These are phyloP conservation scores for Filobasidium wieringae DNA, from an alignment of 768 basidiomycete species.

Conservation along the genomic window DNA sequence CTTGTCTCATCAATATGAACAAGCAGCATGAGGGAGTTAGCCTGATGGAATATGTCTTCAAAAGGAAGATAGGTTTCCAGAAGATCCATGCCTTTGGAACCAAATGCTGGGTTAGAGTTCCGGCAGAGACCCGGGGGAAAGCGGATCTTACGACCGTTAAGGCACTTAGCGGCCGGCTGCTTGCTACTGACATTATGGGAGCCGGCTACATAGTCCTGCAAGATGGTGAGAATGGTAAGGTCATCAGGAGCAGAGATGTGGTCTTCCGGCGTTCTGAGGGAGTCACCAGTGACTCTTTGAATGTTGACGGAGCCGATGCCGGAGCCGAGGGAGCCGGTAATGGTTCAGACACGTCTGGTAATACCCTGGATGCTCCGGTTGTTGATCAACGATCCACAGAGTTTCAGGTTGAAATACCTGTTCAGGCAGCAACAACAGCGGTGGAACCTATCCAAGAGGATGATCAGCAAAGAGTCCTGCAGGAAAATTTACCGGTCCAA, in stretches of 20 bases:
- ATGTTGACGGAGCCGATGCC: neutral
- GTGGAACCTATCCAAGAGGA: neutral
- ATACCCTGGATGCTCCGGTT: neutral
- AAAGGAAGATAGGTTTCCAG: neutral
- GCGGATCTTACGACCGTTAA: slow-evolving; percentile 1
- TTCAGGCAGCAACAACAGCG: too few species aligned
- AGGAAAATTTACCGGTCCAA: neutral
- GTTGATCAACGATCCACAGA: neutral
- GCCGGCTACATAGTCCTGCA: neutral
- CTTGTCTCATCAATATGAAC: neutral
- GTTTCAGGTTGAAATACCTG: too few species aligned
- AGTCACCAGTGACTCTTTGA: neutral
- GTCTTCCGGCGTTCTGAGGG: slow-evolving; percentile 1
- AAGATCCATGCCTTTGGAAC: slow-evolving; percentile 7
- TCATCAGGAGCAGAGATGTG: slow-evolving; percentile 1
- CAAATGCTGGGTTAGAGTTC: neutral
- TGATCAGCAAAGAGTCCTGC: neutral
- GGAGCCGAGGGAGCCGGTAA: neutral
- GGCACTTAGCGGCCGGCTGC: neutral
- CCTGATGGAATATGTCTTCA: slow-evolving; percentile 4
- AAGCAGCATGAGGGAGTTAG: slow-evolving; percentile 2
- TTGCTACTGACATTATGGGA: neutral
- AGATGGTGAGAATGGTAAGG: neutral
- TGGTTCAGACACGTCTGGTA: neutral
- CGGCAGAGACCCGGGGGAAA: neutral